Percentiles rank a stretch among this genome's conserved stretches.
phyloP scores from a whole-genome alignment of 83 land plant species.

The Isoetes engelmannii region DNA sequence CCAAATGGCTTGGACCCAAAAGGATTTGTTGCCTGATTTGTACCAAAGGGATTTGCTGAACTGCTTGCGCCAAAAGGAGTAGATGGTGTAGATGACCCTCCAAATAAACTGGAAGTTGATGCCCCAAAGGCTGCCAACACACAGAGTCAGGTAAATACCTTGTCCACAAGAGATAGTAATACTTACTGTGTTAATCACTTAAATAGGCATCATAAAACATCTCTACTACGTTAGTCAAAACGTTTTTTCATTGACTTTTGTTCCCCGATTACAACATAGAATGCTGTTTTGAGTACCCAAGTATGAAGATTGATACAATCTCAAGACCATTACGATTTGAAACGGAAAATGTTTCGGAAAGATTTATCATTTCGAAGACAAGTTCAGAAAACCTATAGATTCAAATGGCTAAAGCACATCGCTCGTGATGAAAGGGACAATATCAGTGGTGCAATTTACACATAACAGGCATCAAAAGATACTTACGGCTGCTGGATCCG shows the following conservation, averaged over 20 bases:
- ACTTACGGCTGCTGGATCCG: slow-evolving; percentile 41
- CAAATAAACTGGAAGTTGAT: slow-evolving; percentile 24
- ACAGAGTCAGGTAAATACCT: not conserved
- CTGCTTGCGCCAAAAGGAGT: slow-evolving; percentile 32
- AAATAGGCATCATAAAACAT: not conserved
- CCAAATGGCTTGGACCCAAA: slow-evolving; percentile 69
- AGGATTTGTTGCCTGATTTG: slow-evolving; percentile 42
- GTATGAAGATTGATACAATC: not conserved
- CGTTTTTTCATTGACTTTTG: not conserved
- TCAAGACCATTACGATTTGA: not conserved
- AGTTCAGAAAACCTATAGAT: not conserved
- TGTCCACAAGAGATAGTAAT: not conserved
- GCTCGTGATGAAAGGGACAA: not conserved
- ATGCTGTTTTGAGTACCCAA: not conserved
- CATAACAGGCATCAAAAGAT: not conserved
- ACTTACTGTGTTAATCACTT: not conserved
- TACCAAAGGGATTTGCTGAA: slow-evolving; percentile 27
- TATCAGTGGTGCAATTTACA: not conserved
- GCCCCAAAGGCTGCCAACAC: slow-evolving; percentile 14
- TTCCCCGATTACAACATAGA: not conserved
- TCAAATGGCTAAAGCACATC: not conserved
- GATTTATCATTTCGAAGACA: not conserved
- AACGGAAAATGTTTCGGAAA: not conserved
- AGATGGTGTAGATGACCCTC: slow-evolving; percentile 17
- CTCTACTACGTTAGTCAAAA: not conserved